Evolutionary conservation across 208 protist genomes (phyloP).

Genomic region (Acanthamoeba lenticulata): DNA sequence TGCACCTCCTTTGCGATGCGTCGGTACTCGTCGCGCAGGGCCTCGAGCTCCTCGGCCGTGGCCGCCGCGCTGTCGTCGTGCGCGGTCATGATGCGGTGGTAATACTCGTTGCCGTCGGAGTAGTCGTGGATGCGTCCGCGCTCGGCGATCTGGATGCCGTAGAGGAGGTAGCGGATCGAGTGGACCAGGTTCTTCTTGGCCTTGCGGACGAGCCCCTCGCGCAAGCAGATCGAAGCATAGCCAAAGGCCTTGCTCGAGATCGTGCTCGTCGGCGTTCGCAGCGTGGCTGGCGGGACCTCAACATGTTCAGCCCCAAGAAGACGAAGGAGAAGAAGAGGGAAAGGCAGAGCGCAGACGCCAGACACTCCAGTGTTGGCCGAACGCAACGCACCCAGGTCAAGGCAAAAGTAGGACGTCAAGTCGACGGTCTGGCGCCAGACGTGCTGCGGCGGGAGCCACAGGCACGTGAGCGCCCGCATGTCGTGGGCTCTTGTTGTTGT

Average conservation of each 20-base stretch:
- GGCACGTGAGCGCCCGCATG: background rate
- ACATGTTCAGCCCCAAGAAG: background rate
- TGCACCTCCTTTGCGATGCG: background rate
- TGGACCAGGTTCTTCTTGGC: constrained; percentile 32
- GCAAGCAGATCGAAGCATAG: constrained; percentile 27
- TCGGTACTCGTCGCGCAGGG: background rate
- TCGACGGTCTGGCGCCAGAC: background rate
- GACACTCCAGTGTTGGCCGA: background rate
- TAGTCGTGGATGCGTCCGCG: background rate
- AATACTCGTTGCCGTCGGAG: background rate
- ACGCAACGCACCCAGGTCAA: background rate
- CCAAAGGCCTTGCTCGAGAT: constrained; percentile 37
- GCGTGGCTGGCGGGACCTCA: background rate
- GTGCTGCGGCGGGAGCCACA: background rate
- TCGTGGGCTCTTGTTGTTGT: too few relatives aligned
- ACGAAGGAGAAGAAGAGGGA: too few relatives aligned
- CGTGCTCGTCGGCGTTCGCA: background rate
- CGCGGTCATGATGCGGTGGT: background rate
- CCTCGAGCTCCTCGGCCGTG: background rate
- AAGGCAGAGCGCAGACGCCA: background rate
- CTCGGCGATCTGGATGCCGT: background rate
- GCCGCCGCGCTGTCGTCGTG: background rate
- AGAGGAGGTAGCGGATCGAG: background rate
- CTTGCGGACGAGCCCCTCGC: background rate
- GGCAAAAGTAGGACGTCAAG: background rate